A percentile compares a stretch with the other conserved stretches of the same genome.
Conservation (phyloP, 352 stramenopile species). For the Stramenopiles sp. region DNA sequence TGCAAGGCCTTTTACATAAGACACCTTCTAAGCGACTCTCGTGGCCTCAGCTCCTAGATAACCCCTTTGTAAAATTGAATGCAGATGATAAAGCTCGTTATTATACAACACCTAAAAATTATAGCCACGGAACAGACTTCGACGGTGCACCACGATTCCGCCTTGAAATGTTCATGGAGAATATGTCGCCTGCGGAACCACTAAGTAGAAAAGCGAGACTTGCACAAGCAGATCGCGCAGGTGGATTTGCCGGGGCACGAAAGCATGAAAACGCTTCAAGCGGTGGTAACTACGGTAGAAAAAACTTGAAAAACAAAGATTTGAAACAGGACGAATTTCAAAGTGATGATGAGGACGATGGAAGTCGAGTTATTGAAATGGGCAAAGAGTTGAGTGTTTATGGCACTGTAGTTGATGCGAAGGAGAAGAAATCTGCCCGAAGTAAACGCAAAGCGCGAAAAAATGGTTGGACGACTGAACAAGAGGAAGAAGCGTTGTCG, state of each 20-base stretch:
- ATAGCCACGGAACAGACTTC: background rate
- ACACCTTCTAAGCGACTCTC: slow-evolving; percentile 50
- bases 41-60: slow-evolving; percentile 63
- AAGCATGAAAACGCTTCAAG: background rate
- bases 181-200: background rate
- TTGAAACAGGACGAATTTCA: background rate
- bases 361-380: background rate
- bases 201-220: background rate
- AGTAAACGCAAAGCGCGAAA: background rate
- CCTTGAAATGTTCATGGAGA: background rate
- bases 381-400: background rate
- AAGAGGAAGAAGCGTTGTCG: too few relatives aligned
- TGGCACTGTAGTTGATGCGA: background rate
- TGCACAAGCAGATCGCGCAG: background rate
- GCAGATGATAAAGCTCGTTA: background rate
- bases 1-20: slow-evolving; percentile 66
- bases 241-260: background rate
- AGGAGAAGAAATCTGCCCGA: background rate
- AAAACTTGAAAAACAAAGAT: background rate
- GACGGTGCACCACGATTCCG: background rate
- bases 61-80: slow-evolving; percentile 48
- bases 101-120: background rate
- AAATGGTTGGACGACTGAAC: background rate
- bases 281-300: background rate
- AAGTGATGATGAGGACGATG: background rate